These are phyloP conservation scores for Colletotrichum theobromicola DNA, from an alignment of 2,329 filamentous ascomycete genomes.

Conservation along the genomic window DNA sequence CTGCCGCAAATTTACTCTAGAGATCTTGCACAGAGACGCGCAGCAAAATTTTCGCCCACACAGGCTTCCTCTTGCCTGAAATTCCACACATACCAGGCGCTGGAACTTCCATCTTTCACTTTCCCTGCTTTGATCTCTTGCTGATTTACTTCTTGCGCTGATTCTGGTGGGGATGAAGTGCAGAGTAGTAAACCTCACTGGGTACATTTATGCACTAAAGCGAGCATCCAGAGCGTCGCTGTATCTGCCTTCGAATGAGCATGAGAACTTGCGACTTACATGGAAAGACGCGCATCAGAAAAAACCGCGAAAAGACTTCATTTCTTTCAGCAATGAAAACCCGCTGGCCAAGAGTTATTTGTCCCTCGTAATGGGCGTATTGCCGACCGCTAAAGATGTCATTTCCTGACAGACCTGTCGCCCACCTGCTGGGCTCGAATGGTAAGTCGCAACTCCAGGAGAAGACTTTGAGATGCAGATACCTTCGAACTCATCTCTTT, in stretches of 20 bases:
- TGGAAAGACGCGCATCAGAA: not conserved
- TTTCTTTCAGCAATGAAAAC: not conserved
- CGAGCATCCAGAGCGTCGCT: not conserved
- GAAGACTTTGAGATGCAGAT: not conserved
- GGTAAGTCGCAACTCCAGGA: slow-evolving; percentile 42
- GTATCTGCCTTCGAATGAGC: not conserved
- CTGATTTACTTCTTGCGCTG: not conserved
- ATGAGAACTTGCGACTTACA: not conserved
- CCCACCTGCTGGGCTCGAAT: slow-evolving; percentile 63
- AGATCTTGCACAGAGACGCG: rapidly evolving
- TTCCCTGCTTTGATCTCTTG: not conserved
- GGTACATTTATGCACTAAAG: slow-evolving; percentile 10
- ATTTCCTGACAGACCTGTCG: slow-evolving; percentile 54
- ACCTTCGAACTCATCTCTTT: not conserved
- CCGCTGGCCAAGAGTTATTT: not conserved
- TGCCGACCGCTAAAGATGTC: slow-evolving; percentile 37
- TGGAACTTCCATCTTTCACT: not conserved
- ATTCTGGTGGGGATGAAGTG: not conserved
- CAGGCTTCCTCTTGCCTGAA: not conserved
- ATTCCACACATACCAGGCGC: not conserved
- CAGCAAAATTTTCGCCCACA: not conserved
- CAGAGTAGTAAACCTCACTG: not conserved
- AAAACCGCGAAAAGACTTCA: not conserved
- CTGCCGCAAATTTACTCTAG: rapidly evolving
- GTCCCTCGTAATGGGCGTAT: slow-evolving; percentile 9